Conservation (phyloP, 139 green algal genomes). For the Tetradesmus lagerheimii region DNA sequence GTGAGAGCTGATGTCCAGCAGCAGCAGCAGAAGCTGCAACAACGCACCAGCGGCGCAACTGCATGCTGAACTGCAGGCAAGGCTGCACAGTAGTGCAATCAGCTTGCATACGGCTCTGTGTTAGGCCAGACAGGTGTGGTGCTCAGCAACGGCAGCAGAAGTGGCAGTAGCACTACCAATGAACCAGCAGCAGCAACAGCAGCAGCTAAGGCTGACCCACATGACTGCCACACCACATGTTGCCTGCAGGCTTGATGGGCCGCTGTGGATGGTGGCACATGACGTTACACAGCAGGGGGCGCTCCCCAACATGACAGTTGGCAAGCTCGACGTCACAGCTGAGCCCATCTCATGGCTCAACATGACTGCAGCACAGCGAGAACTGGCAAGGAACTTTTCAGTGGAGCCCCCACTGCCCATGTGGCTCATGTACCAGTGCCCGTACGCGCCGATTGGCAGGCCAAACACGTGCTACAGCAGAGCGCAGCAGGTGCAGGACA, state of each 20-base stretch:
- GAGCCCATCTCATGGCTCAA: background rate
- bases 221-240: background rate
- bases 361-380: background rate
- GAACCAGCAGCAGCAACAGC: background rate
- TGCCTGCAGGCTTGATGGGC: conserved; percentile 24
- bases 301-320: background rate
- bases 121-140: too few species aligned
- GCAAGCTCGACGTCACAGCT: background rate
- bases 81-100: too few species aligned
- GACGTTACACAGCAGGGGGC: conserved; percentile 6
- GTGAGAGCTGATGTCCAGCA: too few species aligned
- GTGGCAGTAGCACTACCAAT: background rate
- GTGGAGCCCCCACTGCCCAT: background rate
- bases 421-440: conserved; percentile 41
- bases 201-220: background rate
- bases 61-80: too few species aligned
- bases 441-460: background rate
- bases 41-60: too few species aligned
- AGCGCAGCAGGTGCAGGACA: background rate
- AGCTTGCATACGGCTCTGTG: too few species aligned
- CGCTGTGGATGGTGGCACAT: conserved; percentile 39
- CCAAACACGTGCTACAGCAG: background rate
- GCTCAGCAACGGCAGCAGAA: background rate
- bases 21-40: too few species aligned
- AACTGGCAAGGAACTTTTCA: background rate